phyloP scores from a whole-genome alignment of 1,139 yeast species.

The Hemisphaericaspora xylofermentans region DNA sequence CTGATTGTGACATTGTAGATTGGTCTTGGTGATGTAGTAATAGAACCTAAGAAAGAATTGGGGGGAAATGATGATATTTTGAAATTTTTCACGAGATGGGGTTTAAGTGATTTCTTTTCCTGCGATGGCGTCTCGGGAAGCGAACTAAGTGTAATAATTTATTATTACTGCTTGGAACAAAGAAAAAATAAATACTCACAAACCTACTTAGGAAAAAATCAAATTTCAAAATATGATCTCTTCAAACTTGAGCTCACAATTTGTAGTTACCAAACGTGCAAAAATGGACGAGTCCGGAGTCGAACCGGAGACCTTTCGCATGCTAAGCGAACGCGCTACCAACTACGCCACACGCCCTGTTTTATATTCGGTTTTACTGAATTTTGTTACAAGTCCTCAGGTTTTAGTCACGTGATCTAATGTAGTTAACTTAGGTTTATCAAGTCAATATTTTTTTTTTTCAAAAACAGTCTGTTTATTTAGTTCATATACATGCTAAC shows the following conservation, averaged over 20 bases:
- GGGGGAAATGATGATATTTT: not conserved
- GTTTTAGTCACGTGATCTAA: too few relatives aligned
- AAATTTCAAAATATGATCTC: too few relatives aligned
- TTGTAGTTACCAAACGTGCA: conserved; percentile 16
- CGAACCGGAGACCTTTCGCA: conserved; percentile 91
- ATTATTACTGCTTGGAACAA: not conserved
- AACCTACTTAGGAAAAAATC: too few relatives aligned
- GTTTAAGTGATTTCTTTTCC: not conserved
- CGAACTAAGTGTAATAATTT: conserved; percentile 1
- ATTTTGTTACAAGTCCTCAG: too few relatives aligned
- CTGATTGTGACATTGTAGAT: conserved; percentile 25
- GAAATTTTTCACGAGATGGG: conserved; percentile 2
- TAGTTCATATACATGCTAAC: too few relatives aligned
- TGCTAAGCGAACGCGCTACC: conserved; percentile 93
- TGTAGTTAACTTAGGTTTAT: too few relatives aligned
- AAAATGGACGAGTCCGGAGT: conserved; percentile 81
- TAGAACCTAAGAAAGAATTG: not conserved
- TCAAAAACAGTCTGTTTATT: too few relatives aligned
- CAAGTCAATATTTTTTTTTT: too few relatives aligned
- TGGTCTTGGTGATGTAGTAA: not conserved
- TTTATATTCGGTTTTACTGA: too few relatives aligned
- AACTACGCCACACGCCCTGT: conserved; percentile 87
- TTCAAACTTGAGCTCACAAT: not conserved
- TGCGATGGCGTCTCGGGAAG: conserved; percentile 6
- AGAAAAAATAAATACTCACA: conserved; percentile 1